These are phyloP conservation scores for Amanita rubescens DNA, from an alignment of 768 basidiomycete species.

Conservation along the genomic window DNA sequence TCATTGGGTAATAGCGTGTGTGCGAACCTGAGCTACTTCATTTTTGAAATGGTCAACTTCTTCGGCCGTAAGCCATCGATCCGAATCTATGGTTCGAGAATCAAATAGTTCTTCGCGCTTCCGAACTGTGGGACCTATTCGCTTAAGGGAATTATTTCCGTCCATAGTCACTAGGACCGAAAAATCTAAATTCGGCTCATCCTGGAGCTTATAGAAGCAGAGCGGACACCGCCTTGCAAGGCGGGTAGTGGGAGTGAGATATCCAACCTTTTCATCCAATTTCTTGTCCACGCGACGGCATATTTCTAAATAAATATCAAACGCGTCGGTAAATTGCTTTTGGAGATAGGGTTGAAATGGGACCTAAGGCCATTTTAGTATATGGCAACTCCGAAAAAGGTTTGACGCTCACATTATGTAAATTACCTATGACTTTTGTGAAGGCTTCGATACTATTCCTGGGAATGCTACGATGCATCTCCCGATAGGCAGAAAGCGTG, in stretches of 20 bases:
- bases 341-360: background rate
- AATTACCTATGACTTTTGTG: constrained; percentile 5
- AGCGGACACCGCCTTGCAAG: constrained; percentile 3
- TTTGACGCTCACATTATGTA: constrained; percentile 6
- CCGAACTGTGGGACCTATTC: constrained; percentile 6
- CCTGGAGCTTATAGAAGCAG: constrained; percentile 11
- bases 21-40: constrained; percentile 7
- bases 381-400: too few species aligned
- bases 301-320: constrained; percentile 7
- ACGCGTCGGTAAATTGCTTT: background rate
- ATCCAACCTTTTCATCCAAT: background rate
- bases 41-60: constrained; percentile 12
- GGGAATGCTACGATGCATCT: constrained; percentile 9
- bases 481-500: constrained; percentile 4
- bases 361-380: background rate
- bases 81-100: background rate
- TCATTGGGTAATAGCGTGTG: too few species aligned
- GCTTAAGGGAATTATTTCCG: constrained; percentile 19
- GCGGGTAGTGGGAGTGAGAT: background rate
- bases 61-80: constrained; percentile 8
- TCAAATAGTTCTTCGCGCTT: constrained; percentile 6
- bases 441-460: constrained; percentile 10
- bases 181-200: constrained; percentile 9
- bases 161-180: constrained; percentile 15
- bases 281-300: background rate